These are phyloP conservation scores for Colletotrichum ledebouriae DNA, from an alignment of 2,329 filamentous ascomycete genomes.

Conservation along the genomic window DNA sequence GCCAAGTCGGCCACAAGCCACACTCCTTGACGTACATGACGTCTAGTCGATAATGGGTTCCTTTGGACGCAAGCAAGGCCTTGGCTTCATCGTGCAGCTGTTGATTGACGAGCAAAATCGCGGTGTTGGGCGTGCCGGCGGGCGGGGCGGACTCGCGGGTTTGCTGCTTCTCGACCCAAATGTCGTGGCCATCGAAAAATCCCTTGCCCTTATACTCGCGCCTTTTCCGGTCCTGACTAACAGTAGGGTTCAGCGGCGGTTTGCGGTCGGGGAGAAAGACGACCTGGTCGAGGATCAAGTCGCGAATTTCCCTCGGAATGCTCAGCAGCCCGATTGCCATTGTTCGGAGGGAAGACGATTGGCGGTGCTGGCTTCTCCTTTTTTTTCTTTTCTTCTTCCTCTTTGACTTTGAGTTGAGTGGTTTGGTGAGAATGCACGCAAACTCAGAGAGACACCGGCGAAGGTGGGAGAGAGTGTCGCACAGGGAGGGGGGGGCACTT, in stretches of 20 bases:
- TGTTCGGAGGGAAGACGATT: slow-evolving; percentile 7
- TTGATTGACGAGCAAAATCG: slow-evolving; percentile 42
- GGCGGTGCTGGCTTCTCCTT: neutral
- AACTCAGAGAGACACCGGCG: slow-evolving; percentile 10
- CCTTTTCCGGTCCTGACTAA: slow-evolving; percentile 40
- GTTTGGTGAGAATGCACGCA: slow-evolving; percentile 16
- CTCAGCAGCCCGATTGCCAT: slow-evolving; percentile 40
- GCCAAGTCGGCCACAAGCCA: slow-evolving; percentile 44
- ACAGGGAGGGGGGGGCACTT: slow-evolving; percentile 9
- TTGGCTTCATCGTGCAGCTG: slow-evolving; percentile 42
- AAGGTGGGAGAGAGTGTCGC: slow-evolving; percentile 16
- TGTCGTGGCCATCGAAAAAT: slow-evolving; percentile 43
- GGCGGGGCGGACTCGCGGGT: slow-evolving; percentile 19
- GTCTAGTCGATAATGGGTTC: slow-evolving; percentile 40
- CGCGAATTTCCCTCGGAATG: slow-evolving; percentile 42
- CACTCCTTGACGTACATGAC: slow-evolving; percentile 44
- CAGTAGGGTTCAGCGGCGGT: slow-evolving; percentile 30
- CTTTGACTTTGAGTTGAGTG: neutral
- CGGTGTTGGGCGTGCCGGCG: slow-evolving; percentile 36
- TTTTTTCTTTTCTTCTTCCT: neutral
- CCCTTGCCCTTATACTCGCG: slow-evolving; percentile 42
- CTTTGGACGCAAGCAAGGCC: slow-evolving; percentile 34
- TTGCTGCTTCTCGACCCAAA: slow-evolving; percentile 38
- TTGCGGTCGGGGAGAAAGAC: slow-evolving; percentile 38
- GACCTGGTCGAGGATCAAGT: slow-evolving; percentile 41